Conservation (phyloP, 805 yeast species). For the Komagataella phaffii region DNA sequence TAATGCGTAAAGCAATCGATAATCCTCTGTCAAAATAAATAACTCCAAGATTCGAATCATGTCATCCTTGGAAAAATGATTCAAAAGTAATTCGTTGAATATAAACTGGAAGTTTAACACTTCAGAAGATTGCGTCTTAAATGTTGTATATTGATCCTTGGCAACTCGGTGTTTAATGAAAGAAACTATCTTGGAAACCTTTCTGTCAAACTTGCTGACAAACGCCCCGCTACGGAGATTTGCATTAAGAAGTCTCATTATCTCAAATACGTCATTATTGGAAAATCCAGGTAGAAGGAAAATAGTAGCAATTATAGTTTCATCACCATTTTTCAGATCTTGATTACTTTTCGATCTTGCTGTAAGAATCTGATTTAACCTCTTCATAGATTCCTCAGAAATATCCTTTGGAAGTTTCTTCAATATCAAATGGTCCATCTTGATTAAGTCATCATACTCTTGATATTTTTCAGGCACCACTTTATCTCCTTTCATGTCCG, state of each 20-base stretch:
- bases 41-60: conserved; percentile 10
- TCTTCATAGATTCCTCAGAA: neutral
- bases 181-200: neutral
- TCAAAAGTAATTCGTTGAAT: neutral
- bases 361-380: neutral
- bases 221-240: neutral
- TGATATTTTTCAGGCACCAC: neutral
- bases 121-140: conserved; percentile 1
- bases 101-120: neutral
- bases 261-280: neutral
- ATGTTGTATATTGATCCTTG: neutral
- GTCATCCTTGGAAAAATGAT: neutral
- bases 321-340: conserved; percentile 1
- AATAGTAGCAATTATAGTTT: conserved; percentile 1
- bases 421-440: conserved; percentile 2
- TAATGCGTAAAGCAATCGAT: conserved; percentile 25
- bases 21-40: conserved; percentile 12
- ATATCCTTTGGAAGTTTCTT: neutral
- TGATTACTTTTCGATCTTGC: conserved; percentile 1
- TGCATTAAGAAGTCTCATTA: conserved; percentile 1
- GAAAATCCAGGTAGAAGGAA: conserved; percentile 1
- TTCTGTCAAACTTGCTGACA: neutral
- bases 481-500: conserved; percentile 1
- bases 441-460: conserved; percentile 1
- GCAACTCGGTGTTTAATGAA: neutral